Evolutionary conservation across 257 asterid genomes (phyloP), one percentile per base, ranked within the genome.

Genomic region (Oldenlandia corymbosa): DNA sequence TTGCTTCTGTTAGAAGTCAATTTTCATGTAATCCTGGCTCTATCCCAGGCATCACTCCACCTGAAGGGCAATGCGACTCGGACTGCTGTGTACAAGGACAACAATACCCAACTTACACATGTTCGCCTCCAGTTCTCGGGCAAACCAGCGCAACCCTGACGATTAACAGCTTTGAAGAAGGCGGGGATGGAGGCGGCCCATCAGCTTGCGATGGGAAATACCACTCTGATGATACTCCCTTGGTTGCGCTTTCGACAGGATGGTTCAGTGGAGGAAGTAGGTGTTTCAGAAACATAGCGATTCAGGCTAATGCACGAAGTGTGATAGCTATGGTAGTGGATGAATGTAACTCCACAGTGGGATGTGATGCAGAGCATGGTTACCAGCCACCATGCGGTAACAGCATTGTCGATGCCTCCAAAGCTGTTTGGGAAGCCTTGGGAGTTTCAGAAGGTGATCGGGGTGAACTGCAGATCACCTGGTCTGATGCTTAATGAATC

Each of bases 1-100:
- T n/a, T n/a, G n/a, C n/a, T n/a, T n/a, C n/a, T n/a, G n/a, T n/a
- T n/a, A n/a, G n/a, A n/a, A n/a, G n/a, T n/a, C n/a, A n/a, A n/a
- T n/a, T n/a, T n/a, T n/a, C n/a, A n/a, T n/a, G n/a, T n/a, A n/a
- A n/a, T n/a, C n/a, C n/a, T n/a, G n/a, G n/a, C n/a, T n/a, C n/a
- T n/a, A n/a, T n/a, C n/a, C n/a, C 60, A 30, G 83, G 87, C 21
- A 76, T 39, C 67, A 82, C 68, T 2, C 88, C 78, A n/a, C 88
- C 83, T 24, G 60, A 70, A 26, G 76, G 77, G 10, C 58, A 76
- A 65, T 76, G 85, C 74, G 74, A 74, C 30, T 82, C 88, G 0
- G 83, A 82, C 3, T 76, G 83, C 68, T 76, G 87, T 23, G 58
- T 65, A 43, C 62, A 62, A 27, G 83, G 85, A 2, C 53, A 79